A percentile compares a stretch with the other conserved stretches of the same genome.
Evolutionary conservation across 1,139 yeast species (phyloP).

Genomic region (Kurtzmaniella natalensis): DNA sequence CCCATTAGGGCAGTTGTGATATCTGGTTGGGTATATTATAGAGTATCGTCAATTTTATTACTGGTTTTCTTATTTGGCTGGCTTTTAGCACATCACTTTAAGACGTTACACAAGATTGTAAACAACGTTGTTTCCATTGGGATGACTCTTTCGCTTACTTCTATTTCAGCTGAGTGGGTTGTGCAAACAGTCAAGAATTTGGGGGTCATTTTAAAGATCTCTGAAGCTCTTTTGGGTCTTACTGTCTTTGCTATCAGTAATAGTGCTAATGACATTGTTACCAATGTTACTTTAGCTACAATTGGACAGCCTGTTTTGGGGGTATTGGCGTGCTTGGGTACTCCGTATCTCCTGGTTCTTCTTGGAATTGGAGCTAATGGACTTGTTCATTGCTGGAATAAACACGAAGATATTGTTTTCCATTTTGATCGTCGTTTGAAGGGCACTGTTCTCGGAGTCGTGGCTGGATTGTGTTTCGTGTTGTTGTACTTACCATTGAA

Average conservation of each 20-base stretch:
- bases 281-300: constrained; percentile 35
- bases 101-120: not conserved
- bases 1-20: not conserved
- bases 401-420: constrained; percentile 14
- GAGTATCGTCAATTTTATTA: not conserved
- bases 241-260: constrained; percentile 37
- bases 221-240: constrained; percentile 39
- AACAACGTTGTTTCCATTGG: constrained; percentile 2
- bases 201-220: constrained; percentile 32
- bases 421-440: constrained; percentile 21
- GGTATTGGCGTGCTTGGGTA: constrained; percentile 39
- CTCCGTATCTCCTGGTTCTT: constrained; percentile 35
- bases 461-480: constrained; percentile 20
- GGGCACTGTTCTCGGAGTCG: constrained; percentile 24
- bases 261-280: constrained; percentile 38
- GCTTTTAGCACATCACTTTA: not conserved
- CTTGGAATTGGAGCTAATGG: constrained; percentile 41
- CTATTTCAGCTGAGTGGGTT: constrained; percentile 10
- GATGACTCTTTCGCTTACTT: constrained; percentile 6
- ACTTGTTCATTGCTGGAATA: constrained; percentile 13
- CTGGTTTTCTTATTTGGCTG: not conserved
- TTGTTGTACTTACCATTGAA: constrained; percentile 29
- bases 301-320: constrained; percentile 34
- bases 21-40: not conserved
- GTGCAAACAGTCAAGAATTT: constrained; percentile 32